These are phyloP conservation scores for Apiotrichum akiyoshidainum DNA, from an alignment of 1,284 basidiomycete genomes.

Conservation along the genomic window DNA sequence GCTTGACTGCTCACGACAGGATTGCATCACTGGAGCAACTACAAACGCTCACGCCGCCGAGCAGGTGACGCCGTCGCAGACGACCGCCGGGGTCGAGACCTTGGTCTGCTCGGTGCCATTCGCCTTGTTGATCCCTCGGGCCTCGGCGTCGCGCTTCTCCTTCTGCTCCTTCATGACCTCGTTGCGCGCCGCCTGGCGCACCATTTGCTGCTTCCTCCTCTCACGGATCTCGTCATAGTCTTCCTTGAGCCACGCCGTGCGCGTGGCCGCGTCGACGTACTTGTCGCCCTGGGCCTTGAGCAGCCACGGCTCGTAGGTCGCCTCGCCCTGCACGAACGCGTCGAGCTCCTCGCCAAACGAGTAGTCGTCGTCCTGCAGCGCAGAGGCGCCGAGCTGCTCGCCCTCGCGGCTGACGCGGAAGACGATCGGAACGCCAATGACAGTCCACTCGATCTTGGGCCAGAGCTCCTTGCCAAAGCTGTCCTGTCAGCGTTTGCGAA, in stretches of 20 bases:
- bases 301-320: conserved; percentile 3
- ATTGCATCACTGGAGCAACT: too few relatives aligned
- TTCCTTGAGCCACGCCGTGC: conserved; percentile 5
- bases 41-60: not conserved
- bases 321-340: not conserved
- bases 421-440: conserved; percentile 3
- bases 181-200: not conserved
- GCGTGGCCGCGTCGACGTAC: conserved; percentile 1
- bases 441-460: conserved; percentile 6
- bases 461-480: conserved; percentile 2
- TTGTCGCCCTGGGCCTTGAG: not conserved
- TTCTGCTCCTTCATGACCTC: not conserved
- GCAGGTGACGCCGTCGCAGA: not conserved
- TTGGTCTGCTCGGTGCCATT: too few relatives aligned
- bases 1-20: too few relatives aligned
- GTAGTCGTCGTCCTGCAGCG: not conserved
- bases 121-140: not conserved
- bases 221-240: conserved; percentile 1
- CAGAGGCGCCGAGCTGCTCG: not conserved
- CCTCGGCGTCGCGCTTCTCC: not conserved
- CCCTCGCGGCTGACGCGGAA: conserved; percentile 4
- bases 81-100: not conserved
- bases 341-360: conserved; percentile 6
- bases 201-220: not conserved
- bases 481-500: not conserved